Evolutionary conservation across 371 early-diverging fungal genomes (phyloP), one percentile per base, ranked within the genome.

Genomic region (Zancudomyces culisetae): DNA sequence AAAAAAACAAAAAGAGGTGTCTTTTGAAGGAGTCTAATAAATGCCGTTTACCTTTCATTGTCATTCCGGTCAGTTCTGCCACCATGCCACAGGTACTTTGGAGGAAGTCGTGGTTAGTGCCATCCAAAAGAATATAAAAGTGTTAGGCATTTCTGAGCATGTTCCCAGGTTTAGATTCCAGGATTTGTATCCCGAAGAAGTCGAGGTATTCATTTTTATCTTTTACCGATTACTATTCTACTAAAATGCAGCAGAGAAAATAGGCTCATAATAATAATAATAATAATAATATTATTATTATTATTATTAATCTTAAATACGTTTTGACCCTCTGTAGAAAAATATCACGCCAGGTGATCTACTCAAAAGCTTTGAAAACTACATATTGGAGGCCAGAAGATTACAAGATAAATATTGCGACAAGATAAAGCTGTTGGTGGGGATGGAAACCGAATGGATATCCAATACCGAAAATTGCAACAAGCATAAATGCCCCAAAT

Each of bases 381-480:
- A 76, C 55, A 60, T 79, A 1, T 51, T 45, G 2, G 80, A 87
- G 55, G 95, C 95, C 0, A 74, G 66, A 21, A 72, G 78, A 0
- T 69, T 93, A 24, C 78, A 74, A 43, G 35, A 13, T 13, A 42
- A 53, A 48, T 63, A 69, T 56, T 12, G 39, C 1, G 55, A 52
- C 22, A 62, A 74, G 47, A 87, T 84, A 57, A 50, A 58, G 18
- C 69, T 96, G 0, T 54, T 96, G 3, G 76, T 96, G 20, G 96
- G 94, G 0, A 73, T 81, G 49, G 96, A 96, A 62, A 90, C 89
- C 42, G 96, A 96, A 64, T 75, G 68, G 66, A 86, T 90, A 51
- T 77, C 69, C 46, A n/a, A n/a, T n/a, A n/a, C n/a, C n/a, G n/a
- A n/a, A n/a, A n/a, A n/a, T n/a, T n/a, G n/a, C n/a, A n/a, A n/a